Evolutionary conservation across 75 land plant species (phyloP).

Genomic region (Selaginella moellendorffii): DNA sequence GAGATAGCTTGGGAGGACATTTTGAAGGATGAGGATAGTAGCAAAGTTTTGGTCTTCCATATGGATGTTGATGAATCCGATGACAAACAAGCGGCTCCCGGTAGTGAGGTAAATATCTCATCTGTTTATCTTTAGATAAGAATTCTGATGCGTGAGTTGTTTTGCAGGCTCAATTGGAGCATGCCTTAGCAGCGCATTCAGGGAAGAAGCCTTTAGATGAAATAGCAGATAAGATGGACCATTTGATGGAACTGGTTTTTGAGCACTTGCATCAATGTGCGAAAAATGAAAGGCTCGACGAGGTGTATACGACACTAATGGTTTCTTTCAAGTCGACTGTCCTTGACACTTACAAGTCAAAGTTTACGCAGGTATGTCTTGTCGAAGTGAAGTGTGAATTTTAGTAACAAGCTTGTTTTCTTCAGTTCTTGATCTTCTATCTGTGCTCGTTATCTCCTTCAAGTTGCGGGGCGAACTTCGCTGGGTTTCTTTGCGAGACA

Average conservation of each 20-base stretch:
- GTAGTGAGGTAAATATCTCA: constrained; percentile 32
- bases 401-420: too few relatives aligned
- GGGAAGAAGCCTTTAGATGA: constrained; percentile 16
- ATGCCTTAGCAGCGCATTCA: constrained; percentile 1
- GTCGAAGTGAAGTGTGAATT: too few relatives aligned
- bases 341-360: constrained; percentile 69
- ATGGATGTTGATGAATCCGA: constrained; percentile 43
- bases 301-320: constrained; percentile 66
- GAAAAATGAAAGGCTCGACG: constrained; percentile 26
- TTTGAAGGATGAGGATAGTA: constrained; percentile 43
- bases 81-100: constrained; percentile 19
- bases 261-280: constrained; percentile 52
- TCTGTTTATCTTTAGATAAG: not conserved
- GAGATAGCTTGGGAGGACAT: constrained; percentile 74
- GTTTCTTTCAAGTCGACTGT: constrained; percentile 51
- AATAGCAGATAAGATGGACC: constrained; percentile 64
- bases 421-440: constrained; percentile 83
- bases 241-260: constrained; percentile 54
- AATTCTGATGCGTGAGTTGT: not conserved
- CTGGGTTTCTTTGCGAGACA: constrained; percentile 38
- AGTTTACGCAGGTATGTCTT: constrained; percentile 65
- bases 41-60: constrained; percentile 62
- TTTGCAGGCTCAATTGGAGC: constrained; percentile 18
- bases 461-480: constrained; percentile 49
- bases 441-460: constrained; percentile 75